phyloP scores from a whole-genome alignment of 192 early-diverging fungal species.

The Podila verticillata region DNA sequence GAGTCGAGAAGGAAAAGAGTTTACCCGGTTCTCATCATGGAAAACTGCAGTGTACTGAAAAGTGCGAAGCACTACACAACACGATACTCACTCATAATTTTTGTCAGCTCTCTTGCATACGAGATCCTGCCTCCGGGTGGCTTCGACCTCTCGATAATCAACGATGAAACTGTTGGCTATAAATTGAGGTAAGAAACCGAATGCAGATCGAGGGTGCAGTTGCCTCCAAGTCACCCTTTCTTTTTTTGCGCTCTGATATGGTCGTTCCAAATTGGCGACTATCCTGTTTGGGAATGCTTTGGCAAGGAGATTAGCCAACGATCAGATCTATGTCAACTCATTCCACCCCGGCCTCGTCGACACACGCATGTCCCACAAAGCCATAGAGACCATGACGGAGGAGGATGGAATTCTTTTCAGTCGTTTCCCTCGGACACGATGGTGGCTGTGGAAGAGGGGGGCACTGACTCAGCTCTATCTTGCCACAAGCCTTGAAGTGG shows the following conservation, averaged over 20 bases:
- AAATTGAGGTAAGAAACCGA: conserved; percentile 3
- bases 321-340: conserved; percentile 32
- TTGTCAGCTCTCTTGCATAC: conserved; percentile 20
- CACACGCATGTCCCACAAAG: conserved; percentile 4
- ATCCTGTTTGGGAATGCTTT: conserved; percentile 55
- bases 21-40: too few relatives aligned
- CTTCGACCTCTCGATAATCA: conserved; percentile 45
- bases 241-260: too few relatives aligned
- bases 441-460: conserved; percentile 28
- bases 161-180: conserved; percentile 22
- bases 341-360: conserved; percentile 54
- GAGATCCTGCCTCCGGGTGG: conserved; percentile 3
- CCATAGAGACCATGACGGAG: not conserved
- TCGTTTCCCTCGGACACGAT: not conserved
- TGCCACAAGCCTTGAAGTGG: conserved; percentile 57
- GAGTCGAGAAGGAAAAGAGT: too few relatives aligned
- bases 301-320: conserved; percentile 19
- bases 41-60: not conserved
- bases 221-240: too few relatives aligned
- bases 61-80: not conserved
- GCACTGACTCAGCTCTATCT: conserved; percentile 53
- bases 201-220: too few relatives aligned
- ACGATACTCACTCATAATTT: not conserved
- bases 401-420: not conserved
- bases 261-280: conserved; percentile 57